Conservation (phyloP, 2,329 filamentous ascomycete genomes). For the Diaporthe citrichinensis region DNA sequence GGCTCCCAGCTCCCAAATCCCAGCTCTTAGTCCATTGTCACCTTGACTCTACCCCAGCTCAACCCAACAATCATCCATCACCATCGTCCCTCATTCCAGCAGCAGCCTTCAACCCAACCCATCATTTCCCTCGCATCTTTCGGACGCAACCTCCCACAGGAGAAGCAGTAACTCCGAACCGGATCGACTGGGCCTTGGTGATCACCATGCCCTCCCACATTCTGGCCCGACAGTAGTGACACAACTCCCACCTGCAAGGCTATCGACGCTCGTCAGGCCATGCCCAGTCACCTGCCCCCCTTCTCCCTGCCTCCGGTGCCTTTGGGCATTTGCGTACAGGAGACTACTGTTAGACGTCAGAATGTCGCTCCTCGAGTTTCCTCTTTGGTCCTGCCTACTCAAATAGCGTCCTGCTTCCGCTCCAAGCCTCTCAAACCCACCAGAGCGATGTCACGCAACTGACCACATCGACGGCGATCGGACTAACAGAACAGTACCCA, state of each 20-base stretch:
- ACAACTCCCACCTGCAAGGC: constrained; percentile 15
- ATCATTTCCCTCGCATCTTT: neutral
- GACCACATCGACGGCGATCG: constrained; percentile 25
- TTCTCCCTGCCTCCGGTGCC: neutral
- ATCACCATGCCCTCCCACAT: constrained; percentile 10
- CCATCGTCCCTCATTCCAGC: neutral
- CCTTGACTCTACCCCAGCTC: constrained; percentile 18
- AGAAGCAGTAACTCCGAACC: constrained; percentile 29
- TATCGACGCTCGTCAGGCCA: constrained; percentile 17
- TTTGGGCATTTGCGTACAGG: neutral
- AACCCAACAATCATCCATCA: neutral
- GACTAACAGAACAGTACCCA: constrained; percentile 12
- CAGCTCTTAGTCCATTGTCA: constrained; percentile 1
- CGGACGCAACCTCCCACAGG: constrained; percentile 19
- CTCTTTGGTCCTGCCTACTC: constrained; percentile 23
- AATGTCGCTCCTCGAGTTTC: constrained; percentile 25
- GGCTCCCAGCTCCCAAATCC: neutral
- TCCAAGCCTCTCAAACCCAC: constrained; percentile 19
- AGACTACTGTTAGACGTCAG: constrained; percentile 21
- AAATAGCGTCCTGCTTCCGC: constrained; percentile 19
- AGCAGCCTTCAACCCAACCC: neutral
- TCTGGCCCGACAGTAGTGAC: constrained; percentile 24
- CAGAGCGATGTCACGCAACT: constrained; percentile 34
- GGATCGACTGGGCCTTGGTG: constrained; percentile 9
- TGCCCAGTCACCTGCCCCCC: neutral